These are phyloP conservation scores for Ogataea paradorogensis DNA, from an alignment of 805 yeast genomes.

Conservation along the genomic window DNA sequence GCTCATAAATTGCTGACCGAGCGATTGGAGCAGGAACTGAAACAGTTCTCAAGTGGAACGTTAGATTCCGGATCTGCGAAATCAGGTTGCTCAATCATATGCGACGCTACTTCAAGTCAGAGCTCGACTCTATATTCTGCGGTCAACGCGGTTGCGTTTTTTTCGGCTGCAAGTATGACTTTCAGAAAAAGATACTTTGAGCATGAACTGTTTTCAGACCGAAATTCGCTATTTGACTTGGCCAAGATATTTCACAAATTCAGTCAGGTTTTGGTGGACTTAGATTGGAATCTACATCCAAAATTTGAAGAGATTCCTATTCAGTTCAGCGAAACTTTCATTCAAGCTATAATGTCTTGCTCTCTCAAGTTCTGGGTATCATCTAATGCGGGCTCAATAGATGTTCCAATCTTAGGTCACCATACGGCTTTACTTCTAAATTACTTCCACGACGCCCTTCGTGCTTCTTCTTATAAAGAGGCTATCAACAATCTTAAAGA, in stretches of 20 bases:
- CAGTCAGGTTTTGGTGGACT: constrained; percentile 25
- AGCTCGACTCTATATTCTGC: constrained; percentile 50
- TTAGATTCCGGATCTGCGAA: background rate
- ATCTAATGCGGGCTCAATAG: constrained; percentile 52
- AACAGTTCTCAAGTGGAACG: background rate
- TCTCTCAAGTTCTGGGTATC: constrained; percentile 64
- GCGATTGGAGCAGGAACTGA: constrained; percentile 15
- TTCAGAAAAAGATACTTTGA: constrained; percentile 63
- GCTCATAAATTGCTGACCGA: constrained; percentile 39
- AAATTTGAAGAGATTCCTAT: constrained; percentile 40
- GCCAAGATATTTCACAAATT: constrained; percentile 36
- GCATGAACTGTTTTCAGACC: constrained; percentile 59
- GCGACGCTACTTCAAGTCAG: constrained; percentile 13
- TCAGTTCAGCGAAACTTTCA: constrained; percentile 49
- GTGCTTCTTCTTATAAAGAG: constrained; percentile 38
- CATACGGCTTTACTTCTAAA: constrained; percentile 40
- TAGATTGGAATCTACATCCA: constrained; percentile 31
- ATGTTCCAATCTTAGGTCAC: constrained; percentile 48
- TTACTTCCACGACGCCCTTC: constrained; percentile 23
- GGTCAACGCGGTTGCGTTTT: constrained; percentile 51
- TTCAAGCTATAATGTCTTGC: constrained; percentile 54
- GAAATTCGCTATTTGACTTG: constrained; percentile 49
- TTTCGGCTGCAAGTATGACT: constrained; percentile 54
- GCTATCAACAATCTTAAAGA: constrained; percentile 42
- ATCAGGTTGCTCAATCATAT: background rate